Evolutionary conservation across 1,139 yeast genomes (phyloP), one percentile per base, ranked within the genome.

Genomic region (Kurtzmaniella quercitrusa): DNA sequence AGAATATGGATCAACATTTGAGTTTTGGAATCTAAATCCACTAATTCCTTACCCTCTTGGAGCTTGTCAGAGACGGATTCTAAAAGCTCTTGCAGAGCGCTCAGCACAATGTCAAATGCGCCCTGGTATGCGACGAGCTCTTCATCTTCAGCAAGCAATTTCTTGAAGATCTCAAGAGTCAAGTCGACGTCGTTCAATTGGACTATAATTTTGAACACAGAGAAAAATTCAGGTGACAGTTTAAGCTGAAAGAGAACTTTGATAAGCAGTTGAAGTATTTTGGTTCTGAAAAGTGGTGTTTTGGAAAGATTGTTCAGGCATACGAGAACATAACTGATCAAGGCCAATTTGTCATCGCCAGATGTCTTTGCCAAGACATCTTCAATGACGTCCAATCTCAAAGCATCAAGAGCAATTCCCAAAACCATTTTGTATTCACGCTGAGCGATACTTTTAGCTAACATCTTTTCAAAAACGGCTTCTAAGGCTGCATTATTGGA

Each of bases 61-160:
- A 59, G 56, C 21, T 71, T 65, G n/a, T 57, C 52, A 28, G 73
- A 63, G 2, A 91, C 81, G 42, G 74, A 79, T 47, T 82, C 85
- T 49, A 93, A 73, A 51, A 93, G 74, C 57, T 88, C 94, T 66
- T 93, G 98, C n/a, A 96, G 80, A 0, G 97, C 97, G 12, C 95
- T 82, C 45, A 82, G 82, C 4, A 89, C 98, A 50, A 93, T 76
- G 61, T 93, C 98, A 64, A 93, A 93, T 1, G 98, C 98, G 45
- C 94, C 88, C 68, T 93, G 99, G 61, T 82, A 88, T 3, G 96
- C 95, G 48, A 86, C 73, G 51, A 81, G 66, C 37, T 55, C 66
- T 42, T 66, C 67, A 17, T 62, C 52, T 28, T 71, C 66, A 2
- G 53, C 49, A 41, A 88, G 59, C 47, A 87, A 71, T 50, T 77